phyloP scores from a whole-genome alignment of 2,329 filamentous ascomycete species.

The Cercospora sp. region DNA sequence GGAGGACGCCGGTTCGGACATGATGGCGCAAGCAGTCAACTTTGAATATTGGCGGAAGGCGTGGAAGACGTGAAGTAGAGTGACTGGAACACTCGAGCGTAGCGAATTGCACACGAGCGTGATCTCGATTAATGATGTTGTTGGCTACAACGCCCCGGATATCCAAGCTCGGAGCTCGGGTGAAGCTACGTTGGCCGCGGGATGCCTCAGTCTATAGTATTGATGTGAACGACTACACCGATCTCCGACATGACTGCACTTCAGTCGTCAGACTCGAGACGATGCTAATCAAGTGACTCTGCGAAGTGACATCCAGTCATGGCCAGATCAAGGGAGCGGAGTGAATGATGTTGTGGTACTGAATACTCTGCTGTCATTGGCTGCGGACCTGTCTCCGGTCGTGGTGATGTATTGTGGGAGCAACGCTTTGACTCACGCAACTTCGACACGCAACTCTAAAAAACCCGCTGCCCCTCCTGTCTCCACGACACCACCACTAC shows the following conservation, averaged over 20 bases:
- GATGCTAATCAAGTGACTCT: not conserved
- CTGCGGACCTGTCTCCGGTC: not conserved
- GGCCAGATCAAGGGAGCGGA: not conserved
- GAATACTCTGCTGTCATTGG: not conserved
- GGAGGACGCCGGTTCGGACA: conserved; percentile 52
- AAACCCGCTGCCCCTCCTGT: not conserved
- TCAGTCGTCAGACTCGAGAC: not conserved
- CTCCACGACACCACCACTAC: not conserved
- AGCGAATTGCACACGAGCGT: not conserved
- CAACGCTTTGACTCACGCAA: conserved; percentile 3
- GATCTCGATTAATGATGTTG: not conserved
- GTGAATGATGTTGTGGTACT: not conserved
- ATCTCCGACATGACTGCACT: not conserved
- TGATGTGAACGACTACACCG: not conserved
- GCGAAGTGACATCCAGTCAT: not conserved
- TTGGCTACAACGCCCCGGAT: not conserved
- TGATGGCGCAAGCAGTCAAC: conserved; percentile 8
- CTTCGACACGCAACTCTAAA: conserved; percentile 6
- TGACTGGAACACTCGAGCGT: conserved; percentile 14
- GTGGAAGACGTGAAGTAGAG: not conserved
- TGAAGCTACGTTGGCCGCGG: not conserved
- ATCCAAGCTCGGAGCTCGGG: conserved; percentile 9
- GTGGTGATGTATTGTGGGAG: conserved; percentile 5
- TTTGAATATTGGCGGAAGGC: not conserved
- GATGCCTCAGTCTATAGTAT: not conserved